Conservation (phyloP, 202 grass and related monocot genomes). For the Digitaria exilis region DNA sequence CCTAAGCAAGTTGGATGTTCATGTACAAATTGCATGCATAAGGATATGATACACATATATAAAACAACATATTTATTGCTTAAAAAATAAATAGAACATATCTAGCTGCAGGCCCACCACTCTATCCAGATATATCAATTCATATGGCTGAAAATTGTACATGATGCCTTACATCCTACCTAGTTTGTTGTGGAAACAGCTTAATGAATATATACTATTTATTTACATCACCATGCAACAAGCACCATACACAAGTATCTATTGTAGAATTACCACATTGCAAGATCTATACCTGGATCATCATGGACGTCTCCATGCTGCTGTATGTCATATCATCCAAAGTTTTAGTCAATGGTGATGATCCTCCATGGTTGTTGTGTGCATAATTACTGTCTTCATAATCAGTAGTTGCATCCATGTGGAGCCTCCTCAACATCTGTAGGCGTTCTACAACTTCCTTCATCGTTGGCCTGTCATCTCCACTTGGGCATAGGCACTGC, state of each 20-base stretch:
- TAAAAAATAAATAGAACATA: too few species aligned
- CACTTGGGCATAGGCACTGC: slow-evolving; percentile 34
- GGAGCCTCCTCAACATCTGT: slow-evolving; percentile 36
- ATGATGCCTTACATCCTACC: neutral
- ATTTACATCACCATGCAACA: neutral
- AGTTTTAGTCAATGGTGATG: neutral
- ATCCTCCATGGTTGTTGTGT: neutral
- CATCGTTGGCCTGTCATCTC: slow-evolving; percentile 54
- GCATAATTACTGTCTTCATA: neutral
- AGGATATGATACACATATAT: neutral
- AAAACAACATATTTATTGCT: neutral
- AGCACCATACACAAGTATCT: neutral
- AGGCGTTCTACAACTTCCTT: slow-evolving; percentile 49
- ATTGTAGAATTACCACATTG: neutral
- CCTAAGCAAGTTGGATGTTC: neutral
- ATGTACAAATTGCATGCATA: neutral
- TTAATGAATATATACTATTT: neutral
- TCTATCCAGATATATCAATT: neutral
- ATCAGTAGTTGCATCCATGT: neutral
- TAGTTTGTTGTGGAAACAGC: neutral
- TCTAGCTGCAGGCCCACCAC: neutral
- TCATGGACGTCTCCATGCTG: neutral
- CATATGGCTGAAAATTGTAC: neutral
- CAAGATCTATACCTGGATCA: neutral
- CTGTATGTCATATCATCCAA: neutral